These are phyloP conservation scores for Symbiodinium pilosum DNA, from an alignment of 73 alveolate species.

Conservation along the genomic window DNA sequence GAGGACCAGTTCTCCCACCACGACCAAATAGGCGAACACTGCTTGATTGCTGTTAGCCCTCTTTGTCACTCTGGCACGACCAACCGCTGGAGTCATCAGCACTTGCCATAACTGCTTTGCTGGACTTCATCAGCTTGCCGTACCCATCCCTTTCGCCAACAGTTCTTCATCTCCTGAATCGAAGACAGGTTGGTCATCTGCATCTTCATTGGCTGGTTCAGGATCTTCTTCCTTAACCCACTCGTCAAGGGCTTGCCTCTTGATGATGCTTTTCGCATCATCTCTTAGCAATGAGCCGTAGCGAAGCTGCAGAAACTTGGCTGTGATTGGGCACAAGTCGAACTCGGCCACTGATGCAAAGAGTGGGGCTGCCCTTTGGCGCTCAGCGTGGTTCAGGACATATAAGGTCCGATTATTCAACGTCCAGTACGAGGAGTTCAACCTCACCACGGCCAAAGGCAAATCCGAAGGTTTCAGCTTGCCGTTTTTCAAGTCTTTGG, in stretches of 20 bases:
- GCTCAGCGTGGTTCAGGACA: slow-evolving; percentile 11
- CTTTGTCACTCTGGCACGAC: too few species aligned
- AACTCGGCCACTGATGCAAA: slow-evolving; percentile 17
- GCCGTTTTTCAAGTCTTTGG: slow-evolving; percentile 15
- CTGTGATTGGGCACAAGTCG: slow-evolving; percentile 49
- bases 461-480: slow-evolving; percentile 12
- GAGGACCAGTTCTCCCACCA: too few species aligned
- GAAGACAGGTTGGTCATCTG: not conserved
- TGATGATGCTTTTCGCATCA: not conserved
- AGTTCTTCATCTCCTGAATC: not conserved
- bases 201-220: not conserved
- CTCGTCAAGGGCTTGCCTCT: not conserved
- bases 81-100: too few species aligned
- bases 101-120: too few species aligned
- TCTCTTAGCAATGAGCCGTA: slow-evolving; percentile 21
- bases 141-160: not conserved
- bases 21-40: too few species aligned
- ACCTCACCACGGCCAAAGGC: slow-evolving; percentile 47
- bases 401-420: slow-evolving; percentile 48
- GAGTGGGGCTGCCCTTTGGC: not conserved
- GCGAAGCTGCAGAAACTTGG: slow-evolving; percentile 75
- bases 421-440: slow-evolving; percentile 35
- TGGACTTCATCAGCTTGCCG: too few species aligned
- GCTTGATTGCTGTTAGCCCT: too few species aligned
- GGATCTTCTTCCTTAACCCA: not conserved